Evolutionary conservation across 306 rosid species (phyloP), one percentile per base, ranked within the genome.

Genomic region (Vigna trinervia): DNA sequence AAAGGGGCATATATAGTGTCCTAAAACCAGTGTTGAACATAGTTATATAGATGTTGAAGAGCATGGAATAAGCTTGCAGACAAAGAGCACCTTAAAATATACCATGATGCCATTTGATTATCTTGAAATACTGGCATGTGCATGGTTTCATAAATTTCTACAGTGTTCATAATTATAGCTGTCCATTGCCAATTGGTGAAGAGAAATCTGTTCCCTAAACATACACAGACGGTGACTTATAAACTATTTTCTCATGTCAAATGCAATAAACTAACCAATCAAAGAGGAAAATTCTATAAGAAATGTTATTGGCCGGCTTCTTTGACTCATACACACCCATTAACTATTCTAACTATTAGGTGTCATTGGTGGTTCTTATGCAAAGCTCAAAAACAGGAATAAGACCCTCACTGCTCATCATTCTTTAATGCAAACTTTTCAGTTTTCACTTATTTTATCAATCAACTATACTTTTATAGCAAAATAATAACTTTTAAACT

Each of bases 301-400:
- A 30, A 23, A 62, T 54, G 68, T 53, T 56, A 77, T 81, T 77
- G 80, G 82, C 67, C 73, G 84, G 89, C 89, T 86, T 84, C 87
- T 88, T 88, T 84, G 90, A 84, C 87, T 75, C 15, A 2, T 8
- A 32, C 28, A 30, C 12, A 69, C 69, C 1, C 71, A 38, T 69
- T 70, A 69, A 86, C 46, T 84, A 86, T 46, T 75, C 73, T 61
- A 81, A 73, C 23, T 41, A 80, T 80, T 82, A 84, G 86, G 80
- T 83, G 88, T 62, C 87, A 74, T 43, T 52, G 36, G 14, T 59
- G 83, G 73, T 83, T 82, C 76, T 57, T 59, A 48, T 67, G 45
- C 61, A 76, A 38, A 48, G 64, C 5, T 52, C 12, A 20, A 23
- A 65, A 30, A 0, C 51, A 28, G 34, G 56, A 74, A 12, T 12